phyloP scores from a whole-genome alignment of 1,139 yeast genomes.

The Groenewaldozyma sp. region DNA sequence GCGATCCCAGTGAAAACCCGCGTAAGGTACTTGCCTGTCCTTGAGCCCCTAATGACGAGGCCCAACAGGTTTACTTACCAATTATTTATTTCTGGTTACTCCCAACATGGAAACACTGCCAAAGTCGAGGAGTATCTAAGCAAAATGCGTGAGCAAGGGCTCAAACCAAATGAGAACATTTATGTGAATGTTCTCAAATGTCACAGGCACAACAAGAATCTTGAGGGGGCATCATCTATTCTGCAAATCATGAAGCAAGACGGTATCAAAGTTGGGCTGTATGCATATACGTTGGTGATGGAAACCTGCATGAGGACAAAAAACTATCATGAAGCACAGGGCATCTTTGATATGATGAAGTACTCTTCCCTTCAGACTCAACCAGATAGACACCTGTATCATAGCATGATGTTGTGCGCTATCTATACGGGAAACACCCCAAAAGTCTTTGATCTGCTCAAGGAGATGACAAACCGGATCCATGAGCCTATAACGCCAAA shows the following conservation, averaged over 20 bases:
- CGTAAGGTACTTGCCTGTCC: conserved; percentile 13
- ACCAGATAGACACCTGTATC: conserved; percentile 63
- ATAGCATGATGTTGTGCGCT: conserved; percentile 59
- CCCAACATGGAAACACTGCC: conserved; percentile 23
- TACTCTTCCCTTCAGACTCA: conserved; percentile 54
- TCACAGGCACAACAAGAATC: conserved; percentile 29
- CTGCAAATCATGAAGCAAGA: conserved; percentile 42
- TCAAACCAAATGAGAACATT: conserved; percentile 34
- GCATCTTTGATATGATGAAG: conserved; percentile 78
- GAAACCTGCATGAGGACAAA: conserved; percentile 52
- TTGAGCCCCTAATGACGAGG: conserved; percentile 23
- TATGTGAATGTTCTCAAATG: conserved; percentile 40
- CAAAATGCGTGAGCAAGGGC: conserved; percentile 27
- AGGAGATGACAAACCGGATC: conserved; percentile 48
- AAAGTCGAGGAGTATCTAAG: conserved; percentile 29
- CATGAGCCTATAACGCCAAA: conserved; percentile 33
- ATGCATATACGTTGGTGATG: conserved; percentile 53
- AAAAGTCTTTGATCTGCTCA: conserved; percentile 63
- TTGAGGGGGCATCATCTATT: conserved; percentile 21
- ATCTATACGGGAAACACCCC: conserved; percentile 56
- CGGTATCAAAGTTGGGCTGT: conserved; percentile 47
- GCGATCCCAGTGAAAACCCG: conserved; percentile 24
- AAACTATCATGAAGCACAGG: conserved; percentile 52
- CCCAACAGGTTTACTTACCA: conserved; percentile 24
- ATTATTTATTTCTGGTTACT: conserved; percentile 29